Percentiles rank a stretch among this genome's conserved stretches.
phyloP scores from a whole-genome alignment of 257 asterid genomes.

The Penstemon barbatus region DNA sequence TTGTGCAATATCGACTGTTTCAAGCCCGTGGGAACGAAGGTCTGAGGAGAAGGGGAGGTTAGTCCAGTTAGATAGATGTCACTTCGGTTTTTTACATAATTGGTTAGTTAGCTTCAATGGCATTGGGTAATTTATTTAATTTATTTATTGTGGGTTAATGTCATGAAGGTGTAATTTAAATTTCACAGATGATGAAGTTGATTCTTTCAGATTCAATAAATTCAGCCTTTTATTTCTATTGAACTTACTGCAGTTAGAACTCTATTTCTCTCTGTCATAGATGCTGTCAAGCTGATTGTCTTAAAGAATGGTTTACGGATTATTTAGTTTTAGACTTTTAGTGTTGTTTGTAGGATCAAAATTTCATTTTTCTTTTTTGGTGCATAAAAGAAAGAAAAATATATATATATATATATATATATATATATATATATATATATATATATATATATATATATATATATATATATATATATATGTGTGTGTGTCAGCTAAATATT shows the following conservation, averaged over 20 bases:
- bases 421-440: no score
- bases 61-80: constrained; percentile 34
- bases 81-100: neutral
- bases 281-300: no score
- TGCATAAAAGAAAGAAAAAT: no score
- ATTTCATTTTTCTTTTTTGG: no score
- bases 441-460: no score
- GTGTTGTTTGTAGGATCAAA: no score
- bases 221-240: constrained; percentile 4
- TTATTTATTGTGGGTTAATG: constrained; percentile 19
- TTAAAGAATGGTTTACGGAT: no score
- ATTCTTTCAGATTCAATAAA: constrained; percentile 23
- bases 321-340: no score
- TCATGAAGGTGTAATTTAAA: constrained; percentile 17
- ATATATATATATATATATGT: no score
- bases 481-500: no score
- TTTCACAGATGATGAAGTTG: constrained; percentile 28
- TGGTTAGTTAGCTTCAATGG: constrained; percentile 26
- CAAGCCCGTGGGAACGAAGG: constrained; percentile 80
- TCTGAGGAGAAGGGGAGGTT: constrained; percentile 55
- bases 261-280: neutral
- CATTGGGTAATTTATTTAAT: constrained; percentile 18
- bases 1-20: constrained; percentile 93
- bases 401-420: no score
- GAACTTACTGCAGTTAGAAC: constrained; percentile 16